Percentiles rank a stretch among this genome's conserved stretches.
Conservation (phyloP, 768 basidiomycete genomes). For the Russula olivacea region DNA sequence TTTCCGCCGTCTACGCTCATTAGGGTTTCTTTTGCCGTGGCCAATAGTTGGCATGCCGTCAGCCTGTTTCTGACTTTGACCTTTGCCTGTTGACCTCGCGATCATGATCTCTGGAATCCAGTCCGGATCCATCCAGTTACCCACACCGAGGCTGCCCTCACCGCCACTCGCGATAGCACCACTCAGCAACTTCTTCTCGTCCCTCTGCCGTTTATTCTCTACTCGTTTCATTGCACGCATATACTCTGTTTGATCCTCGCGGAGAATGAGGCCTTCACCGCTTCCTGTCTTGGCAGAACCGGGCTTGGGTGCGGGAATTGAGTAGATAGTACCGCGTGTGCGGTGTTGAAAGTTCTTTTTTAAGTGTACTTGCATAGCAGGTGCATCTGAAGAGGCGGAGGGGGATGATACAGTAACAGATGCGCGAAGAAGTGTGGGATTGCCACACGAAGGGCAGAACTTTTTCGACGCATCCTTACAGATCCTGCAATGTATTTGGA, state of each 20-base stretch:
- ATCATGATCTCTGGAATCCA: slow-evolving; percentile 81
- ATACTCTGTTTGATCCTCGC: slow-evolving; percentile 91
- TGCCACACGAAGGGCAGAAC: slow-evolving; percentile 97
- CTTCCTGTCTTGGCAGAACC: slow-evolving; percentile 81
- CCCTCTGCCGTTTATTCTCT: slow-evolving; percentile 67
- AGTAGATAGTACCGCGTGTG: slow-evolving; percentile 84
- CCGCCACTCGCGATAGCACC: slow-evolving; percentile 46
- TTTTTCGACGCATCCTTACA: slow-evolving; percentile 93
- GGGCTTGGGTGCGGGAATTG: slow-evolving; percentile 85
- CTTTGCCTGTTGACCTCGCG: slow-evolving; percentile 64
- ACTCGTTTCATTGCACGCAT: slow-evolving; percentile 72
- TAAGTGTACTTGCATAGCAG: slow-evolving; percentile 81
- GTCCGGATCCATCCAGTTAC: slow-evolving; percentile 94
- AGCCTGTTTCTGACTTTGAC: slow-evolving; percentile 46
- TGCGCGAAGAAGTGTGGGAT: slow-evolving; percentile 81
- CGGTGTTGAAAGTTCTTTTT: slow-evolving; percentile 95
- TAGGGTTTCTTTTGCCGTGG: slow-evolving; percentile 84
- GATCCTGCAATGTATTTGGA: slow-evolving; percentile 55
- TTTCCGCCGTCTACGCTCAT: slow-evolving; percentile 65
- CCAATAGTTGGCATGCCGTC: slow-evolving; percentile 80
- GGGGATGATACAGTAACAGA: slow-evolving; percentile 82
- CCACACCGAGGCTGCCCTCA: slow-evolving; percentile 47
- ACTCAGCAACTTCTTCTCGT: slow-evolving; percentile 70
- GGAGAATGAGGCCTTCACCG: slow-evolving; percentile 77
- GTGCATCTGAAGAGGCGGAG: slow-evolving; percentile 51